These are phyloP conservation scores for Plasmodium blacklocki DNA, from an alignment of 169 alveolate species.

Conservation along the genomic window DNA sequence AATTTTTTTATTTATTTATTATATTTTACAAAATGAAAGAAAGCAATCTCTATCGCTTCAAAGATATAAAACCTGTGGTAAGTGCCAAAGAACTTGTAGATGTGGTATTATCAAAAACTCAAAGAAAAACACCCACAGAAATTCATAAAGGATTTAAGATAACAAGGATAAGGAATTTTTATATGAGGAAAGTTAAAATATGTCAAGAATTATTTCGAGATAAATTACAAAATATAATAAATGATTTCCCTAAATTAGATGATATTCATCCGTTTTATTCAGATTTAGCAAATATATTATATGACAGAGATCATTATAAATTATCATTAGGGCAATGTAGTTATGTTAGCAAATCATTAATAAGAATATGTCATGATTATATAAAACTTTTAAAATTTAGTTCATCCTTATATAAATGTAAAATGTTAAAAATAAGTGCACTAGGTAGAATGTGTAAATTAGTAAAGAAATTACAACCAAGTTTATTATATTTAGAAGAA, in stretches of 20 bases:
- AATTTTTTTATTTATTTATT: background rate
- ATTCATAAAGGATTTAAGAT: slow-evolving; percentile 98
- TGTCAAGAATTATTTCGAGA: slow-evolving; percentile 96
- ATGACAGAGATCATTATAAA: slow-evolving; percentile 99
- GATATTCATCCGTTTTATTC: slow-evolving; percentile 99
- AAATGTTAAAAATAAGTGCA: slow-evolving; percentile 98
- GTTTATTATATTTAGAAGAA: slow-evolving; percentile 97
- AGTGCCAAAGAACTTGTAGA: slow-evolving; percentile 94
- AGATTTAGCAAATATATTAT: slow-evolving; percentile 97
- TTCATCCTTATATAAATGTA: slow-evolving; percentile 97
- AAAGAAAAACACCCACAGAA: slow-evolving; percentile 99
- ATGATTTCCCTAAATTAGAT: slow-evolving; percentile 97
- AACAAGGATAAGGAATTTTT: slow-evolving; percentile 97
- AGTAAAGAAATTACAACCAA: slow-evolving; percentile 94
- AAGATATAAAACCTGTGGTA: slow-evolving; percentile 94
- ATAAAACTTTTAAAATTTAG: slow-evolving; percentile 97
- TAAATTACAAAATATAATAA: slow-evolving; percentile 93
- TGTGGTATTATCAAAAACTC: slow-evolving; percentile 97
- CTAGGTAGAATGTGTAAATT: slow-evolving; percentile 98
- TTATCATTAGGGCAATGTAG: slow-evolving; percentile 98
- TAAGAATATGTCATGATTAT: slow-evolving; percentile 97
- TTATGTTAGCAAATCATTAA: slow-evolving; percentile 94
- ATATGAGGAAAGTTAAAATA: slow-evolving; percentile 98
- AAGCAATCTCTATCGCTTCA: slow-evolving; percentile 77
- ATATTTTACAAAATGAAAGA: slow-evolving; percentile 24